Conservation (phyloP, 2,329 filamentous ascomycete species). For the Monascus ruber region DNA sequence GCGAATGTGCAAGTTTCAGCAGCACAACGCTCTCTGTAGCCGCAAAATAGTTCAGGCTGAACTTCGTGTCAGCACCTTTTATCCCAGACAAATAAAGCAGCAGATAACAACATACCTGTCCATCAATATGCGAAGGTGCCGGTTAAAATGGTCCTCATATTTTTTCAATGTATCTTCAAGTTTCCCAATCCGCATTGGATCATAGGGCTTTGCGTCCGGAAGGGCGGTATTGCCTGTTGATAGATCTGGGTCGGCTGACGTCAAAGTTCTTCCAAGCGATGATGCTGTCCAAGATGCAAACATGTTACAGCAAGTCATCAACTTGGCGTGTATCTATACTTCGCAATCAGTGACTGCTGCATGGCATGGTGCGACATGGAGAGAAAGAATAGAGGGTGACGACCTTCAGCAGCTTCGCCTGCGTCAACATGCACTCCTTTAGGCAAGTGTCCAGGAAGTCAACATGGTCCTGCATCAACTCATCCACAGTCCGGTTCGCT, state of each 20-base stretch:
- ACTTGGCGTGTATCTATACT: slow-evolving; percentile 80
- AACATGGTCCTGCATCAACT: slow-evolving; percentile 97
- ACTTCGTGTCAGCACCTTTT: slow-evolving; percentile 1
- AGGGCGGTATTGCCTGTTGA: slow-evolving; percentile 18
- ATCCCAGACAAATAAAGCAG: background rate
- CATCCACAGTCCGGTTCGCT: slow-evolving; percentile 75
- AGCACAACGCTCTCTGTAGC: slow-evolving; percentile 95
- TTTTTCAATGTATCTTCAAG: slow-evolving; percentile 78
- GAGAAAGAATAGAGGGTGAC: slow-evolving; percentile 12
- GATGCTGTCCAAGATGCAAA: slow-evolving; percentile 77
- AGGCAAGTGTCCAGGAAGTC: slow-evolving; percentile 96
- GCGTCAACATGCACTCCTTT: slow-evolving; percentile 98
- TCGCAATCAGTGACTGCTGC: background rate
- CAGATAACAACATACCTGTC: slow-evolving; percentile 47
- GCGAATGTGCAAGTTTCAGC: slow-evolving; percentile 52
- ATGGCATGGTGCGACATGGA: background rate
- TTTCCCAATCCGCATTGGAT: slow-evolving; percentile 55
- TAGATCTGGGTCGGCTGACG: slow-evolving; percentile 72
- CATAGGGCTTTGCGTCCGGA: slow-evolving; percentile 36
- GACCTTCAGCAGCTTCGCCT: slow-evolving; percentile 86
- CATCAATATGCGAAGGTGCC: slow-evolving; percentile 84
- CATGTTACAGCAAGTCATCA: slow-evolving; percentile 90
- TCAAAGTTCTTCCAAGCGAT: slow-evolving; percentile 72
- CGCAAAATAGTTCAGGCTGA: slow-evolving; percentile 76
- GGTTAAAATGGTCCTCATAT: slow-evolving; percentile 86